Percentiles rank a stretch among this genome's conserved stretches.
phyloP scores from a whole-genome alignment of 2,329 filamentous ascomycete genomes.

The Seiridium unicorne region DNA sequence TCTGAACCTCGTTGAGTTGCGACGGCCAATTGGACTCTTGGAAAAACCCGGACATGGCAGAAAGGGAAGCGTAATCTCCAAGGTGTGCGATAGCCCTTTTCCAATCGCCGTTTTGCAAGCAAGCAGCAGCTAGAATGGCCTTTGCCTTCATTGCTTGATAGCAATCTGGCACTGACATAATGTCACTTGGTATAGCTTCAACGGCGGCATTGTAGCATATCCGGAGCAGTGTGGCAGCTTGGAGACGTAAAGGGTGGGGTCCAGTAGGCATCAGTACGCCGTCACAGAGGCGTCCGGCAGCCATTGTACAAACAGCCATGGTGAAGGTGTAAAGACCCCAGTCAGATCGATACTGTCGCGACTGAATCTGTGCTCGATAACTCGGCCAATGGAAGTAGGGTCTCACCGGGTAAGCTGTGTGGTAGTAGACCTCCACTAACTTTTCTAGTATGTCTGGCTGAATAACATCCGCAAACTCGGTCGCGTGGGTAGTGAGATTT shows the following conservation, averaged over 20 bases:
- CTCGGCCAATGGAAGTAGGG: not conserved
- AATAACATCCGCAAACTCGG: not conserved
- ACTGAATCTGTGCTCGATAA: not conserved
- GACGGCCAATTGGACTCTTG: not conserved
- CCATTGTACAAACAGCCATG: constrained; percentile 1
- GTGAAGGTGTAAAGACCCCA: not conserved
- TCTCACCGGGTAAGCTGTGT: not conserved
- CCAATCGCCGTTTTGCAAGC: not conserved
- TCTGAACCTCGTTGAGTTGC: not conserved
- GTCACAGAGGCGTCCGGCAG: not conserved
- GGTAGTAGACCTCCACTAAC: not conserved
- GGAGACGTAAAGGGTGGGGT: not conserved
- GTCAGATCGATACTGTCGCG: not conserved
- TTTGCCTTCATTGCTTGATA: constrained; percentile 2
- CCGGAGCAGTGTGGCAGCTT: not conserved
- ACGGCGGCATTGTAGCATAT: not conserved
- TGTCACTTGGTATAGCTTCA: not conserved
- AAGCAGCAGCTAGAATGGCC: not conserved
- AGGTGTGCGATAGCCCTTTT: not conserved
- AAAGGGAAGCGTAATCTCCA: not conserved
- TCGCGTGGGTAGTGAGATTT: no score
- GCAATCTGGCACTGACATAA: not conserved
- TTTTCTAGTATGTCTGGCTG: not conserved
- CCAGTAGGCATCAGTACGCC: not conserved
- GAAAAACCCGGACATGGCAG: not conserved